phyloP scores from a whole-genome alignment of 2,329 filamentous ascomycete species.

The Huntiella abstrusa region DNA sequence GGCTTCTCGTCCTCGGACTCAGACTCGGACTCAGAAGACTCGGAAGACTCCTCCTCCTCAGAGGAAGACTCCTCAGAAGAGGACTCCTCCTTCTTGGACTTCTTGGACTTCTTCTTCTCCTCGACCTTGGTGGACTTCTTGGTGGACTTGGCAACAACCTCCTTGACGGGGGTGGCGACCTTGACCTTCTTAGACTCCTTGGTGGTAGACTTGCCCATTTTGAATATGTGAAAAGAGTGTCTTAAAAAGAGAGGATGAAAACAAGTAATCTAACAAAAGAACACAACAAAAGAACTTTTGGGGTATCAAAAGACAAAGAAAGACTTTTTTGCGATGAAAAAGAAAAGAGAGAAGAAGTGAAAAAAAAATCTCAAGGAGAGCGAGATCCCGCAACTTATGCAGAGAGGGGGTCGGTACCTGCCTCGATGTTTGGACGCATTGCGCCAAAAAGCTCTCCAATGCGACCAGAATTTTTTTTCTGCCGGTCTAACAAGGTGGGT shows the following conservation, averaged over 20 bases:
- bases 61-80: conserved; percentile 19
- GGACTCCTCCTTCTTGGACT: conserved; percentile 25
- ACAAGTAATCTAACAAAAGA: conserved; percentile 10
- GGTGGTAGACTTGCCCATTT: conserved; percentile 44
- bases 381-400: background rate
- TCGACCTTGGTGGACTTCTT: conserved; percentile 37
- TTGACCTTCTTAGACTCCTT: conserved; percentile 33
- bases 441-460: background rate
- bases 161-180: conserved; percentile 20
- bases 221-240: conserved; percentile 13
- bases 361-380: background rate
- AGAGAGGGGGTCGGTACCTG: conserved; percentile 1
- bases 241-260: conserved; percentile 4
- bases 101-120: conserved; percentile 20
- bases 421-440: conserved; percentile 7
- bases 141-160: conserved; percentile 38
- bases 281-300: conserved; percentile 11
- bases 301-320: conserved; percentile 12
- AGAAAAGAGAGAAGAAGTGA: conserved; percentile 7
- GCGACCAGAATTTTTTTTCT: conserved; percentile 15
- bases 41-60: conserved; percentile 20
- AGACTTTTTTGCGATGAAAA: background rate
- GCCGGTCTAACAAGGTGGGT: conserved; percentile 20
- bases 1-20: conserved; percentile 20
- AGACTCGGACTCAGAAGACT: conserved; percentile 15